Evolutionary conservation across 2,329 filamentous ascomycete genomes (phyloP), one percentile per base, ranked within the genome.

Genomic region (Beauveria brongniartii): DNA sequence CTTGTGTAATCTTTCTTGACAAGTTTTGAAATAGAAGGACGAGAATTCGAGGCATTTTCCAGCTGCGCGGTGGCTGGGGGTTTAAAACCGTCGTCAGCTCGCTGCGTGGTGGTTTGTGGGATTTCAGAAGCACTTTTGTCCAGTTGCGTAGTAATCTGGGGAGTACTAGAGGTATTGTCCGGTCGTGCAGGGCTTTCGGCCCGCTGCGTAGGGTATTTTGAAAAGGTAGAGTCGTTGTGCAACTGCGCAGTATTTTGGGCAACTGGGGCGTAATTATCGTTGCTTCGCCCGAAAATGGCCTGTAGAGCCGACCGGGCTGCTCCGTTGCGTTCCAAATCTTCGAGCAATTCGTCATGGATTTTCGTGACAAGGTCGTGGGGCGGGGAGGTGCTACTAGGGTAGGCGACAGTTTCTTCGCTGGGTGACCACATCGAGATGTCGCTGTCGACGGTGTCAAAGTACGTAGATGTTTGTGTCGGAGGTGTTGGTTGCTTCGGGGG

Each of bases 381-480:
- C 16, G 34, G 44, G 14, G 46, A 30, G 12, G 55, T 28, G 34
- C 46, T 58, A 18, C 43, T 26, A 9, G 34, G 34, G 5, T 51
- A 37, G 9, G 46, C 30, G 46, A 58, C 55, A 18, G 55, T 51
- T 22, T 58, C 55, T 41, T 58, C 55, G 55, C 46, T 58, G 6
- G 34, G 28, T 20, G 55, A 50, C n/a, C 44, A 47, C 55, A 58
- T 58, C 2, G 30, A 43, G 9, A 58, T 51, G 18, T 47, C 55
- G 55, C 44, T 57, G 9, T 57, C 44, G 14, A 12, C 22, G 10
- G 55, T 48, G 5, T 56, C 18, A 2, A 56, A 18, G 34, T 47
- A 58, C 7, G 20, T 50, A 9, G 44, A 22, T 12, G 28, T 14
- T 12, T 51, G 30, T n/a, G 18, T 41, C 20, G 55, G 55, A 22